Base-by-base conservation (phyloP, 2,329 filamentous ascomycete species). In the Trichoderma lentiforme region DNA sequence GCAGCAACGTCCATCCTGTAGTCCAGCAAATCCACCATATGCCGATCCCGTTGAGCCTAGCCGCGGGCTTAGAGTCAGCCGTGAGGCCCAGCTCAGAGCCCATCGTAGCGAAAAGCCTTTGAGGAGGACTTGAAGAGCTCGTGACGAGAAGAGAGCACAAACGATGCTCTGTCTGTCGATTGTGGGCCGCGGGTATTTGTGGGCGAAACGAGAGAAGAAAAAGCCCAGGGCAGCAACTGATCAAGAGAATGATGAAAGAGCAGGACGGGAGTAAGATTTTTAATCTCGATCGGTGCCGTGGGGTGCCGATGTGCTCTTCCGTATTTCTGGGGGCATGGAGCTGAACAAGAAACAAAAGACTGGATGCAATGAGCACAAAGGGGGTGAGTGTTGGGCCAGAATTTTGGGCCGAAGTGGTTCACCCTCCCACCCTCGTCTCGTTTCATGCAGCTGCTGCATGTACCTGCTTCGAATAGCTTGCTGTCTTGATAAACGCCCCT, bases 21-120 rank as follows among this genome's bases (percentile, higher is more conserved):
- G 77, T 75, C 75, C 79, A 81, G 66, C 73, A 76, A 43, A 78
- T 74, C 78, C 78, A 83, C 75, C 78, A 83, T 58, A 82, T 77
- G 36, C 78, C 79, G 61, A 80, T 75, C n/a, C 70, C 66, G 66
- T 80, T 76, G 21, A 80, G 53, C n/a, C 61, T 69, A 4, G 74
- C 30, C 28, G 73, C 63, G 4, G 72, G 70, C 69, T 74, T 74
- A 6, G 75, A 73, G 56, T 73, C 73, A 21, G 75, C 69, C 28
- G 73, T 76, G 21, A 77, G 63, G 18, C 76, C 77, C 3, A 77
- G 43, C 56, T 78, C 77, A 51, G 76, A 77, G 5, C 75, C 77
- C 77, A 78, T 79, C 51, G 26, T 73, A 71, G 57, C 36, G 39
- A 51, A 4, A 18, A 24, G 3, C 26, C 26, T 57, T 26, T 34